These are phyloP conservation scores for Talaromyces liani DNA, from an alignment of 495 filamentous ascomycete genomes.

Conservation along the genomic window DNA sequence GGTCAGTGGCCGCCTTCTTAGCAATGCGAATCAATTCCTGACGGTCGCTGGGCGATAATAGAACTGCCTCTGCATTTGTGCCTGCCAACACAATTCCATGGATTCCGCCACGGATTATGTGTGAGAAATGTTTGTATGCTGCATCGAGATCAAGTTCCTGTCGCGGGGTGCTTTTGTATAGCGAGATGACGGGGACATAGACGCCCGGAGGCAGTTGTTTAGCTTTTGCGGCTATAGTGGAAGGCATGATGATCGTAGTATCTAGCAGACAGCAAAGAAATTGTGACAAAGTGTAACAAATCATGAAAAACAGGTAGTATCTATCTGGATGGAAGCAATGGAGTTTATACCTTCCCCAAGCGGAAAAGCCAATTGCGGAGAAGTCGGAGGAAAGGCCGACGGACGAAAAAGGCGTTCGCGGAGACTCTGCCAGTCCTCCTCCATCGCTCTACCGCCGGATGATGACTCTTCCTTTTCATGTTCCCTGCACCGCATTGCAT, in stretches of 20 bases:
- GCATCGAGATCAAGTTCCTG: slow-evolving; percentile 36
- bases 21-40: neutral
- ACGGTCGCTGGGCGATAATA: neutral
- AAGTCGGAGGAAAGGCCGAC: neutral
- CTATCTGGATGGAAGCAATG: neutral
- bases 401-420: too few species aligned
- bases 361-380: neutral
- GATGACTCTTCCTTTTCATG: too few species aligned
- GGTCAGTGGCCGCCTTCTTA: neutral
- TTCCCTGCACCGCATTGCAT: too few species aligned
- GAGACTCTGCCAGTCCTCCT: too few species aligned
- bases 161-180: slow-evolving; percentile 21
- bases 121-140: slow-evolving; percentile 26
- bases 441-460: too few species aligned
- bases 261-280: neutral
- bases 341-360: neutral
- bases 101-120: slow-evolving; percentile 19
- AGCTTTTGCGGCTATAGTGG: slow-evolving; percentile 15
- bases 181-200: slow-evolving; percentile 33
- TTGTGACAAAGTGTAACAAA: neutral
- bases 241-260: slow-evolving; percentile 13
- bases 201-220: slow-evolving; percentile 26
- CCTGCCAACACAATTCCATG: neutral
- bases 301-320: neutral
- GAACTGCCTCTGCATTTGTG: neutral